Evolutionary conservation across 306 rosid species (phyloP), one percentile per base, ranked within the genome.

Genomic region (Fragaria vesca): DNA sequence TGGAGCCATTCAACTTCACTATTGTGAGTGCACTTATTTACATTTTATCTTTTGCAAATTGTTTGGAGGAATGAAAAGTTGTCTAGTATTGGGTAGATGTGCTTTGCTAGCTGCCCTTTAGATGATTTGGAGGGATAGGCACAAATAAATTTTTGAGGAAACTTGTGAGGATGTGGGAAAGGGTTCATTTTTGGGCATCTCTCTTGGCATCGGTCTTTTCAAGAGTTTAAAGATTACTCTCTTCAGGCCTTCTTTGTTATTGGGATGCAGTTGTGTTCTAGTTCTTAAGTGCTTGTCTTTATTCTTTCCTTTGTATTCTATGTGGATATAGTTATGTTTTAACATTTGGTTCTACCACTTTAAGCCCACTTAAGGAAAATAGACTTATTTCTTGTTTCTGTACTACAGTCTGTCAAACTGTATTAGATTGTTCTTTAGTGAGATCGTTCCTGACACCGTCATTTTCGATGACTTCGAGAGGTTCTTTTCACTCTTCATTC

Each of bases 391-490:
- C 43, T 32, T 30, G 9, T 52, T 63, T 63, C 0, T 60, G 66
- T 24, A 26, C 6, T 11, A 46, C 15, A 9, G 20, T 63, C 43
- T 63, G 45, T 63, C 12, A 1, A 5, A 63, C 43, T 32, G 10
- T 63, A 15, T 13, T 32, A 63, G 42, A 63, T 32, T n/a, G n/a
- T 30, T 18, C 32, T 2, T 32, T 2, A 50, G 32, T 1, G 51
- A 9, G 9, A 26, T 16, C 48, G 17, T 71, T 71, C 75, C 43
- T 0, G 98, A 95, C 88, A 91, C 97, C 21, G 98, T 95, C 78
- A 83, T 95, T 79, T 92, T 95, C 86, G 98, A 95, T 84, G 98
- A 95, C 78, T 95, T 95, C 73, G 88, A 92, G 82, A 88, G 79
- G 98, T 90, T 60, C 20, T 12, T 28, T 40, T 42, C 32, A 0